Conservation (phyloP, 768 basidiomycete genomes). For the Galerina marginata region DNA sequence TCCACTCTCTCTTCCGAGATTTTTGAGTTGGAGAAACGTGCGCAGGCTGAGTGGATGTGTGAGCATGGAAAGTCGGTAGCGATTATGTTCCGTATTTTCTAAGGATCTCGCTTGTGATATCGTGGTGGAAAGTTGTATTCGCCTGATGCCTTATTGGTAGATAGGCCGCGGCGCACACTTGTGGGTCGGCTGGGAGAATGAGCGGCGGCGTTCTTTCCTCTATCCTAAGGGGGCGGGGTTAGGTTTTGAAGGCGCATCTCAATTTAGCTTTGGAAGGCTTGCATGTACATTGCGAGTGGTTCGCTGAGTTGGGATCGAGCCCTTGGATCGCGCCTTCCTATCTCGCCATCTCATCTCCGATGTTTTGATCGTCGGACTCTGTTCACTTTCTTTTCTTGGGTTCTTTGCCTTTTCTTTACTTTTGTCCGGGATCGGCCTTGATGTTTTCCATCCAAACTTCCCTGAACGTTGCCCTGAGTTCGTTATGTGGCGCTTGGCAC, state of each 20-base stretch:
- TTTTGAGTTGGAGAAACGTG: too few species aligned
- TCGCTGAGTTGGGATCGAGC: constrained; percentile 21
- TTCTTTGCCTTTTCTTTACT: constrained; percentile 15
- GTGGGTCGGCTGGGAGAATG: too few species aligned
- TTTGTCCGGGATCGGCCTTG: constrained; percentile 12
- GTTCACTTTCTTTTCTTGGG: constrained; percentile 9
- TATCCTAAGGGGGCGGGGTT: background rate
- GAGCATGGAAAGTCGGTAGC: background rate
- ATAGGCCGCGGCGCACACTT: too few species aligned
- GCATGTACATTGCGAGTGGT: constrained; percentile 4
- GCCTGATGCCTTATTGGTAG: too few species aligned
- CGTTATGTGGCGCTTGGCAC: constrained; percentile 1
- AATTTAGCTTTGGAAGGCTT: constrained; percentile 10
- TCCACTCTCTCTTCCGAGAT: too few species aligned
- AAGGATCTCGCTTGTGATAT: too few species aligned
- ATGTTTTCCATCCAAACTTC: constrained; percentile 33
- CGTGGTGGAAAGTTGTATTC: too few species aligned
- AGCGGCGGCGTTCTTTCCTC: too few species aligned
- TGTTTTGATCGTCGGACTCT: constrained; percentile 17
- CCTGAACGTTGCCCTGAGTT: constrained; percentile 21
- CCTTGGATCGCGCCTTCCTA: constrained; percentile 20
- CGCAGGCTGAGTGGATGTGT: background rate
- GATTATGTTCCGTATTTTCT: background rate
- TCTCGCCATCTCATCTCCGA: constrained; percentile 18
- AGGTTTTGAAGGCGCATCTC: background rate